Percentiles rank a stretch among this genome's conserved stretches.
Conservation (phyloP, 108 stramenopile genomes). For the Seminavis robusta region DNA sequence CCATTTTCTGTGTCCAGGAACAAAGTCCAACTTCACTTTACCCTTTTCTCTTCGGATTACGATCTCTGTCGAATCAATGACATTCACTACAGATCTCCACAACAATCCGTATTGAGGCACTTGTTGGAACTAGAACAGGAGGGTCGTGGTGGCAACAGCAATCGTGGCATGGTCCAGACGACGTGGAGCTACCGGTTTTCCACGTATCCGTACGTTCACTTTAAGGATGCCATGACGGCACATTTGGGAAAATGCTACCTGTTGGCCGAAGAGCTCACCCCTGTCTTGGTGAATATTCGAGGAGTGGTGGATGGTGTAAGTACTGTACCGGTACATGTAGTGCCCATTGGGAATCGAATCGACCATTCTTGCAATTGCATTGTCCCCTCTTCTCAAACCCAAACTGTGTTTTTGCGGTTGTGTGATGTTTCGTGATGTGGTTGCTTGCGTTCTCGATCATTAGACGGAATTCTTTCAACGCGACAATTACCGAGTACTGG, state of each 20-base stretch:
- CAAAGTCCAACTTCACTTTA: constrained; percentile 64
- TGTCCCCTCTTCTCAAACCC: no score
- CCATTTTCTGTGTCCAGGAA: no score
- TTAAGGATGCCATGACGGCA: constrained; percentile 46
- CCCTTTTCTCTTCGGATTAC: constrained; percentile 68
- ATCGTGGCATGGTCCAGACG: constrained; percentile 51
- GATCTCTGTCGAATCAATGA: constrained; percentile 76
- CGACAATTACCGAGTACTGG: constrained; percentile 68
- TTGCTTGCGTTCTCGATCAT: no score
- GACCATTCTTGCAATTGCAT: no score
- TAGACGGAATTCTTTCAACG: constrained; percentile 80
- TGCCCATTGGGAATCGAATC: no score
- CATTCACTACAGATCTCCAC: constrained; percentile 64
- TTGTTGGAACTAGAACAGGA: constrained; percentile 22
- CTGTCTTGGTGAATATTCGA: constrained; percentile 69
- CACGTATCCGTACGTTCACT: constrained; percentile 58
- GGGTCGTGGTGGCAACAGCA: not conserved
- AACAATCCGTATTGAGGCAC: constrained; percentile 18
- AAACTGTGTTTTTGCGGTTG: no score
- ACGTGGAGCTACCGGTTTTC: constrained; percentile 71
- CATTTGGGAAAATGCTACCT: constrained; percentile 76
- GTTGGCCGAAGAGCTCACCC: constrained; percentile 61
- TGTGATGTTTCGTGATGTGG: no score
- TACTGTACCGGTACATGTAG: no score
- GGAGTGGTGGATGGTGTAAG: constrained; percentile 71